A percentile compares a stretch with the other conserved stretches of the same genome.
These are phyloP conservation scores for Fusarium sp. DNA, from an alignment of 2,329 filamentous ascomycete species.

Conservation along the genomic window DNA sequence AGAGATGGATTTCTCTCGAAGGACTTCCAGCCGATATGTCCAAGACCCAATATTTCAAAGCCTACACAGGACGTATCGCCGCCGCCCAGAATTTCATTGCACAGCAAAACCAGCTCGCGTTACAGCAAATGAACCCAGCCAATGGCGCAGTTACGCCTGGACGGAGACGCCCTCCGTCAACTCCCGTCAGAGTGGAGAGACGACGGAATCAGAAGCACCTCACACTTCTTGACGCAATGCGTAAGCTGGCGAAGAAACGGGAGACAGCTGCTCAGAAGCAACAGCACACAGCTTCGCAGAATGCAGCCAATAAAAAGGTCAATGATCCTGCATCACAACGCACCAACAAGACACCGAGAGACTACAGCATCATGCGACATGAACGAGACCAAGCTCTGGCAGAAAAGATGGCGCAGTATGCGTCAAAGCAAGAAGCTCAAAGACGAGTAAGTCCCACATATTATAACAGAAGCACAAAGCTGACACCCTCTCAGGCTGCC, in stretches of 20 bases:
- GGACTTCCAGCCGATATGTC: slow-evolving; percentile 92
- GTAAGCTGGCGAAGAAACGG: slow-evolving; percentile 93
- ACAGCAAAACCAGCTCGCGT: slow-evolving; percentile 63
- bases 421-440: slow-evolving; percentile 69
- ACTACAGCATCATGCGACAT: slow-evolving; percentile 89
- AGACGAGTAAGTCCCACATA: slow-evolving; percentile 60
- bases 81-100: slow-evolving; percentile 65
- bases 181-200: slow-evolving; percentile 86
- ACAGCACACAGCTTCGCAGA: slow-evolving; percentile 80
- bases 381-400: slow-evolving; percentile 80
- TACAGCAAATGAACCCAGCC: slow-evolving; percentile 60
- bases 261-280: slow-evolving; percentile 89
- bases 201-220: slow-evolving; percentile 87
- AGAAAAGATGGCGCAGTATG: slow-evolving; percentile 66
- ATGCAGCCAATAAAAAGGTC: slow-evolving; percentile 84
- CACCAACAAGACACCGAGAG: slow-evolving; percentile 80
- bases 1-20: slow-evolving; percentile 93
- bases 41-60: slow-evolving; percentile 93
- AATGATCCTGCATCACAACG: slow-evolving; percentile 69
- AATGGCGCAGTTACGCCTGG: slow-evolving; percentile 51
- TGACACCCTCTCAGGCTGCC: slow-evolving; percentile 50
- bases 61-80: slow-evolving; percentile 70
- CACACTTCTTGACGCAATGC: slow-evolving; percentile 91
- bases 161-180: slow-evolving; percentile 74
- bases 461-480: slow-evolving; percentile 29